Percentiles rank a stretch among this genome's conserved stretches.
phyloP scores from a whole-genome alignment of 768 basidiomycete genomes.

The Polyporus arcularius region DNA sequence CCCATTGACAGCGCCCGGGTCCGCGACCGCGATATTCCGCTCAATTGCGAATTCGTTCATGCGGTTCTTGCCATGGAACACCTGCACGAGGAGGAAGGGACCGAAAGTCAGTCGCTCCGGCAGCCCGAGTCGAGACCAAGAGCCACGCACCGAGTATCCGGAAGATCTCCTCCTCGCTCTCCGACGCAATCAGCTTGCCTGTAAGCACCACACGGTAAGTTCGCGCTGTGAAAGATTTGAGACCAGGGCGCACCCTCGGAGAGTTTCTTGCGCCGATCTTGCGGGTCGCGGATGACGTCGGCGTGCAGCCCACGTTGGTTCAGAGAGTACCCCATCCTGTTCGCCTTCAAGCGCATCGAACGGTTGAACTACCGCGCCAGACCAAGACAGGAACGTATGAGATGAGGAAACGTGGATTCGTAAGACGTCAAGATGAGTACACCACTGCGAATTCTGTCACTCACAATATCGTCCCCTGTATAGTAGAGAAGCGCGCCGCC shows the following conservation, averaged over 20 bases:
- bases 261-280: constrained; percentile 59
- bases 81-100: constrained; percentile 28
- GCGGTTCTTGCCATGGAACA: constrained; percentile 83
- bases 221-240: neutral
- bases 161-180: constrained; percentile 89
- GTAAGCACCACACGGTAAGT: neutral
- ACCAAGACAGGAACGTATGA: neutral
- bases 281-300: constrained; percentile 71
- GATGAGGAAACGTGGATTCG: neutral
- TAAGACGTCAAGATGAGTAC: too few species aligned
- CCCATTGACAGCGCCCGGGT: too few species aligned
- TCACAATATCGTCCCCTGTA: constrained; percentile 90
- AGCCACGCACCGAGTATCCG: constrained; percentile 52
- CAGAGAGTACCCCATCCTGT: constrained; percentile 76
- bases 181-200: constrained; percentile 63
- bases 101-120: too few species aligned
- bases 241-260: constrained; percentile 48
- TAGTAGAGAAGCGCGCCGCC: constrained; percentile 93
- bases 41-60: constrained; percentile 54
- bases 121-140: neutral
- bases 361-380: constrained; percentile 78
- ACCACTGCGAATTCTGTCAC: constrained; percentile 26
- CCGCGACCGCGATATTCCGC: too few species aligned
- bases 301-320: constrained; percentile 85
- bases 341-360: constrained; percentile 82